Evolutionary conservation across 306 rosid genomes (phyloP).

Genomic region (Erythrophleum fordii): DNA sequence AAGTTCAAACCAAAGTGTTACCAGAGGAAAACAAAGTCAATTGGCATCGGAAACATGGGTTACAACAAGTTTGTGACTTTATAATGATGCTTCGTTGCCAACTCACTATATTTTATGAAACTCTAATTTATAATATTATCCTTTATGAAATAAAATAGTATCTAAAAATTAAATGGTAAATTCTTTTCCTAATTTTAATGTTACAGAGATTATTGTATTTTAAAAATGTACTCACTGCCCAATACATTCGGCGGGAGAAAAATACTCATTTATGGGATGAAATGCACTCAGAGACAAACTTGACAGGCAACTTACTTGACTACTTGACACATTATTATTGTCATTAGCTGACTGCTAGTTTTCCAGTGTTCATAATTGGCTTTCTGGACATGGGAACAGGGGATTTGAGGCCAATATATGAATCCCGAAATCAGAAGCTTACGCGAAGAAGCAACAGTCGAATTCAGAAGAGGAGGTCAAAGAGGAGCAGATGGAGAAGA

Average conservation of each 20-base stretch:
- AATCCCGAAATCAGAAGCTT: too few relatives aligned
- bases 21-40: not conserved
- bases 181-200: not conserved
- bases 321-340: not conserved
- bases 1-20: not conserved
- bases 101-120: not conserved
- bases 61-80: not conserved
- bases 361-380: not conserved
- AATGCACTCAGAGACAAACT: constrained; percentile 31
- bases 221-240: not conserved
- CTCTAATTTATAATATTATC: too few relatives aligned
- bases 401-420: constrained; percentile 25
- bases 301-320: constrained; percentile 23
- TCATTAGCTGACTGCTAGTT: not conserved
- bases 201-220: not conserved
- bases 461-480: too few relatives aligned
- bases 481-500: too few relatives aligned
- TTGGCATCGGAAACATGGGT: not conserved
- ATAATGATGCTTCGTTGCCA: not conserved
- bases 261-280: constrained; percentile 26
- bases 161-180: not conserved
- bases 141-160: not conserved
- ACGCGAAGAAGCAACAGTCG: too few relatives aligned
- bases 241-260: constrained; percentile 23
- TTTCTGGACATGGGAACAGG: constrained; percentile 12